phyloP scores from a whole-genome alignment of 495 filamentous ascomycete genomes.

The Hypoxylon subgilvum region DNA sequence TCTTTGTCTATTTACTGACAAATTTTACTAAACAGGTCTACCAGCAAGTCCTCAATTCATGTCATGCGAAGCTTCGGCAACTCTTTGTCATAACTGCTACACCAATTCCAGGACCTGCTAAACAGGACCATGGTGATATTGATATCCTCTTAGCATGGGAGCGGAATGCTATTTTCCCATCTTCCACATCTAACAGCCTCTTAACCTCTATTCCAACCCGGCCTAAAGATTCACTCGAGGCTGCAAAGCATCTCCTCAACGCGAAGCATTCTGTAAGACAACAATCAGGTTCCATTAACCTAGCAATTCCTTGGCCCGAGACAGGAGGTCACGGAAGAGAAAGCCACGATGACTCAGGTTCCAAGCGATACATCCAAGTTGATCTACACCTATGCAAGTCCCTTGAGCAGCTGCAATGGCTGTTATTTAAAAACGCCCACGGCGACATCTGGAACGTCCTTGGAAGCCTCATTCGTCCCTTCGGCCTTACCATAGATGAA shows the following conservation, averaged over 20 bases:
- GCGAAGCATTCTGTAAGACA: slow-evolving; percentile 41
- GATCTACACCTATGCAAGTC: slow-evolving; percentile 63
- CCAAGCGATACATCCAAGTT: slow-evolving; percentile 61
- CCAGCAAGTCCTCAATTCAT: slow-evolving; percentile 45
- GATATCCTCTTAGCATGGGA: slow-evolving; percentile 62
- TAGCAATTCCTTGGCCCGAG: slow-evolving; percentile 62
- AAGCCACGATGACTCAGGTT: not conserved
- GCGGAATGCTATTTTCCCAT: slow-evolving; percentile 32
- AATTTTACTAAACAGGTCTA: slow-evolving; percentile 42
- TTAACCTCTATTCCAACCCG: not conserved
- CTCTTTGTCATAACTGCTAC: slow-evolving; percentile 55
- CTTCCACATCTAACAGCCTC: not conserved
- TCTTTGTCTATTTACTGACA: not conserved
- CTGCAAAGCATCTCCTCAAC: slow-evolving; percentile 32
- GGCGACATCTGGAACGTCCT: slow-evolving; percentile 72
- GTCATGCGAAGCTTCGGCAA: slow-evolving; percentile 48
- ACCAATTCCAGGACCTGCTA: slow-evolving; percentile 63
- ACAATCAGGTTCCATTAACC: slow-evolving; percentile 38
- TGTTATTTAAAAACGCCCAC: slow-evolving; percentile 65
- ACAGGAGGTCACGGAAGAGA: slow-evolving; percentile 11
- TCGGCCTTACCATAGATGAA: slow-evolving; percentile 68
- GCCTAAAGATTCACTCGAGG: not conserved
- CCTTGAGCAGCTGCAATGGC: slow-evolving; percentile 59
- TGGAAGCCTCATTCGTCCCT: slow-evolving; percentile 63
- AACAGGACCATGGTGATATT: slow-evolving; percentile 63